A percentile compares a stretch with the other conserved stretches of the same genome.
Conservation (phyloP, 176 grass and related monocot genomes). For the Zea mays region Zm-B73-REFERENCE-NAM-5.0 NC_050097.1:210812001-210812500, state of each 20-base stretch:
- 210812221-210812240: constrained; percentile 68
- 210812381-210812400: constrained; percentile 27
- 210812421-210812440: constrained; percentile 46
- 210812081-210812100: no score
- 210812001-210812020: no score
- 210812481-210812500: constrained; percentile 43
- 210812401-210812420: constrained; percentile 32
- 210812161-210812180: no score
- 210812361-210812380: constrained; percentile 26
- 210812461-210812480: neutral
- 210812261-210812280: constrained; percentile 76
- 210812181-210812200: no score
- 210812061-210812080: no score
- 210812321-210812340: constrained; percentile 47
- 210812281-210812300: constrained; percentile 47
- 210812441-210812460: constrained; percentile 6
- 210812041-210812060: no score
- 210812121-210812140: no score
- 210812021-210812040: no score
- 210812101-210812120: no score
- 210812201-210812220: neutral
- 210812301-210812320: constrained; percentile 46
- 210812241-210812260: constrained; percentile 97
- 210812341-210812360: constrained; percentile 28
- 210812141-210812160: no score